Percentiles rank a stretch among this genome's conserved stretches.
Conservation (phyloP, 75 land plant species). For the Picea sitchensis region DNA sequence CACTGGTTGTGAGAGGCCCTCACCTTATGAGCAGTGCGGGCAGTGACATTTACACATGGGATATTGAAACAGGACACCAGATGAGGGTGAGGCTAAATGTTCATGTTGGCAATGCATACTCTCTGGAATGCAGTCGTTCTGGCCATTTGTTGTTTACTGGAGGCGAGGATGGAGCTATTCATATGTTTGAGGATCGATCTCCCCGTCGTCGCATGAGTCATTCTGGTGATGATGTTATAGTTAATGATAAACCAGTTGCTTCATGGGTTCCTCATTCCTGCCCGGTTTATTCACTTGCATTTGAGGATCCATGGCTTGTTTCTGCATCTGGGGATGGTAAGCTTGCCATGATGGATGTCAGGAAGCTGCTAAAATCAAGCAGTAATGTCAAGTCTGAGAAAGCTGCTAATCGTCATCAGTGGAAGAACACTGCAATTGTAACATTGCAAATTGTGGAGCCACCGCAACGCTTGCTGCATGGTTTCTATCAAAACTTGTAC, state of each 20-base stretch:
- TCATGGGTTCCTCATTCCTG: slow-evolving; percentile 83
- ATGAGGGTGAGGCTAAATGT: slow-evolving; percentile 38
- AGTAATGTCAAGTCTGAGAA: background rate
- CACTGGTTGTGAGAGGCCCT: slow-evolving; percentile 56
- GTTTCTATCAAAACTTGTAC: slow-evolving; percentile 56
- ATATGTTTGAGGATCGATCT: slow-evolving; percentile 68
- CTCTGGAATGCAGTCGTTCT: slow-evolving; percentile 64
- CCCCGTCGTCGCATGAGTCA: background rate
- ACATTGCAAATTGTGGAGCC: slow-evolving; percentile 45
- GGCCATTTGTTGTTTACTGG: slow-evolving; percentile 89
- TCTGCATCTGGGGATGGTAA: slow-evolving; percentile 92
- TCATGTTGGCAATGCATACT: slow-evolving; percentile 65
- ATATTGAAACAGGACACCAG: slow-evolving; percentile 43
- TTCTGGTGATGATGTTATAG: background rate
- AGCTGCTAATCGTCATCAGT: background rate
- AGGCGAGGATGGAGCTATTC: slow-evolving; percentile 95
- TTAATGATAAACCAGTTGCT: slow-evolving; percentile 35
- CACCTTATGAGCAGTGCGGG: slow-evolving; percentile 74
- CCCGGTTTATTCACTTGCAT: slow-evolving; percentile 81
- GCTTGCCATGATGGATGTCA: slow-evolving; percentile 86
- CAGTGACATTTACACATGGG: slow-evolving; percentile 85
- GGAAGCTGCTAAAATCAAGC: slow-evolving; percentile 52
- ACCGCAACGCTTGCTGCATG: slow-evolving; percentile 84
- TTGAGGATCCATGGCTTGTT: slow-evolving; percentile 98
- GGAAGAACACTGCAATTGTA: background rate